Base-by-base conservation (phyloP, 1,139 yeast genomes). In the Trichomonascaceae sp. region DNA sequence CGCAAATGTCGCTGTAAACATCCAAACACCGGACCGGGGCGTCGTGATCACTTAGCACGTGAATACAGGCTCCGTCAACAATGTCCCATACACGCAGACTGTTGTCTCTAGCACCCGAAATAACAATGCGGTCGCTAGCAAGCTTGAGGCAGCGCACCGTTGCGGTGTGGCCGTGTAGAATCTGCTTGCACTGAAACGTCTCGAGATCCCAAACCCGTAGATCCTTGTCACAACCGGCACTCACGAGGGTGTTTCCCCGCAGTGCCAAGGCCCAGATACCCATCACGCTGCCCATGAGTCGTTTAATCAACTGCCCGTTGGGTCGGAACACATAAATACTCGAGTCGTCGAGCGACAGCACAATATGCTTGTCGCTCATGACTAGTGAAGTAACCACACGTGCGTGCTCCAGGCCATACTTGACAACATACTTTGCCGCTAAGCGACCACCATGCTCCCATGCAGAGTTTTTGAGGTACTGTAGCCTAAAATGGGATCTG, bases 241-340 rank as follows among this genome's bases (percentile, higher is more conserved):
- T 76, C 0, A 84, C 92, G 25, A 85, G 61, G 5, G 84, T 76
- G 52, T 80, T 75, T 3, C 81, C 84, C 37, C 67, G 67, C 48
- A 84, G 78, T 48, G 85, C 81, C 50, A 87, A 65, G 1, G 97
- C 96, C 98, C 98, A 89, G 8, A 89, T 97, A 29, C 97, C 97
- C 50, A 95, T 94, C 39, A 81, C 93, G 50, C 89, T 97, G 4
- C 97, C 97, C 38, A 69, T 68, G 32, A 87, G 62, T 2, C 80
- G 77, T 32, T 73, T 65, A n/a, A 78, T 49, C 36, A 79, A 62
- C 33, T 68, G 63, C 2, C 96, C 96, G n/a, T 79, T 77, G 30
- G 69, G 65, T 23, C 59, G 46, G 43, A 62, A 62, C 16, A 62
- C 64, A 37, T 57, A 60, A 26, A 62, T 62, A 35, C 59, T 56